Evolutionary conservation across 2,329 filamentous ascomycete species (phyloP).

Genomic region (Stemphylium beticola): DNA sequence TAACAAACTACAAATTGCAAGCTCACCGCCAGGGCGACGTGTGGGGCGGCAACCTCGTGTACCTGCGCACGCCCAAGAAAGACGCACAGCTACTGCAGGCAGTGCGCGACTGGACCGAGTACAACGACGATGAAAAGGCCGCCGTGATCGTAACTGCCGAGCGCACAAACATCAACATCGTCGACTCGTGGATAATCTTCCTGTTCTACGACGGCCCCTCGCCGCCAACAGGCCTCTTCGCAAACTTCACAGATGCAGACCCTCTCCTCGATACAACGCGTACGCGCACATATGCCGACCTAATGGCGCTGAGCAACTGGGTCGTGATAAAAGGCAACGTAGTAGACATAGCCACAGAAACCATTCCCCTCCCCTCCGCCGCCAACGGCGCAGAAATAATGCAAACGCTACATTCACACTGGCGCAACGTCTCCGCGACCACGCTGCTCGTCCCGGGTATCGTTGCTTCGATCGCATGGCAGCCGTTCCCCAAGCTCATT

Average conservation of each 20-base stretch:
- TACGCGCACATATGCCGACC: conserved; percentile 56
- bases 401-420: conserved; percentile 37
- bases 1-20: conserved; percentile 41
- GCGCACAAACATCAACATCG: conserved; percentile 32
- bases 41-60: conserved; percentile 58
- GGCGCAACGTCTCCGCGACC: conserved; percentile 35
- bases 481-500: conserved; percentile 42
- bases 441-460: conserved; percentile 38
- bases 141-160: conserved; percentile 42
- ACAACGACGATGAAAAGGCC: conserved; percentile 55
- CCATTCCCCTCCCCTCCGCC: conserved; percentile 36
- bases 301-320: conserved; percentile 56
- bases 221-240: conserved; percentile 60
- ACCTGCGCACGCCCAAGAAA: conserved; percentile 46
- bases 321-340: conserved; percentile 41
- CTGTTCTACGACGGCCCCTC: conserved; percentile 47
- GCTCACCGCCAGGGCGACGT: conserved; percentile 36
- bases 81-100: conserved; percentile 54
- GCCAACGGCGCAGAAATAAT: conserved; percentile 35
- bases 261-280: conserved; percentile 55
- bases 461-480: conserved; percentile 44
- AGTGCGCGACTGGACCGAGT: conserved; percentile 61
- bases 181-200: conserved; percentile 43
- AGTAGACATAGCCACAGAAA: conserved; percentile 46
- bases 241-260: conserved; percentile 60